Conservation (phyloP, 202 grass and related monocot genomes). For the Brachypodium distachyon region DNA sequence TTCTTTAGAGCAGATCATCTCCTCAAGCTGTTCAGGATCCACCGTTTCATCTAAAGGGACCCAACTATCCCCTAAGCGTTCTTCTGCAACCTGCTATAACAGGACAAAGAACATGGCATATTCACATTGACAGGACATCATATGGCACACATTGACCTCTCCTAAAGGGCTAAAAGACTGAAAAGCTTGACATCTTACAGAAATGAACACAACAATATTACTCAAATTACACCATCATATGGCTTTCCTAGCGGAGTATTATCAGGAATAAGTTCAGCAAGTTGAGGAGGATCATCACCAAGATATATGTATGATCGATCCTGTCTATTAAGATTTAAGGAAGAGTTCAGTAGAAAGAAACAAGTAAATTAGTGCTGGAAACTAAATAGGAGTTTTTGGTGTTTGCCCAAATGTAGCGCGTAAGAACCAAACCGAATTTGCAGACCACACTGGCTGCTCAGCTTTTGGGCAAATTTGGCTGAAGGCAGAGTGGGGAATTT, state of each 20-base stretch:
- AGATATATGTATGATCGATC: constrained; percentile 84
- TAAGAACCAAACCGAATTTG: neutral
- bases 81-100: constrained; percentile 49
- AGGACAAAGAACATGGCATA: neutral
- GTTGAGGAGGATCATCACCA: constrained; percentile 67
- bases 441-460: neutral
- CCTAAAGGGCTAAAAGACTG: no score
- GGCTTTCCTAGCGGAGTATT: constrained; percentile 72
- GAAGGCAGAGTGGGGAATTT: neutral
- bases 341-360: neutral
- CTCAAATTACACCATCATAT: constrained; percentile 49
- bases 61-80: constrained; percentile 75
- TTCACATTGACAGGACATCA: neutral
- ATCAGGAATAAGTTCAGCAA: constrained; percentile 67
- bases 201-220: neutral
- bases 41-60: constrained; percentile 59
- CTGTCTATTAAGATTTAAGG: constrained; percentile 22
- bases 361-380: neutral
- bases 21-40: constrained; percentile 56
- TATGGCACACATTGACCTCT: no score
- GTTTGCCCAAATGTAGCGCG: neutral
- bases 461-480: no score
- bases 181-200: neutral
- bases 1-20: constrained; percentile 64
- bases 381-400: neutral